Percentiles rank a stretch among this genome's conserved stretches.
These are phyloP conservation scores for Liquidambar formosana DNA, from an alignment of 164 flowering plant genomes.

Conservation along the genomic window DNA sequence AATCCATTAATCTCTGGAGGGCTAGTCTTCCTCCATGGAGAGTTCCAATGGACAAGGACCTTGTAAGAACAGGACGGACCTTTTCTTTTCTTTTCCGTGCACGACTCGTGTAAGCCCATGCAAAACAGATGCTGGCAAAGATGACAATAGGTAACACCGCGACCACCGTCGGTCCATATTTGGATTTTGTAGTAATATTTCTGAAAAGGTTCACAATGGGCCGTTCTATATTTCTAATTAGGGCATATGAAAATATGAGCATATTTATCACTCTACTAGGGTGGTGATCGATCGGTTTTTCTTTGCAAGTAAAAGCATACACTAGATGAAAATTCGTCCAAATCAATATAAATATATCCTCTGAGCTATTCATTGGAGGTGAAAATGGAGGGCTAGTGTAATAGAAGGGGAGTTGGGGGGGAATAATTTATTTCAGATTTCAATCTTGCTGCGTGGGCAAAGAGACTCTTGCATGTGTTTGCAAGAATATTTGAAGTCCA, in stretches of 20 bases:
- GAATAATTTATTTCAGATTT: not conserved
- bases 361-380: not conserved
- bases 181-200: not conserved
- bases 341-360: not conserved
- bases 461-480: not conserved
- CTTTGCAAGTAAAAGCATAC: not conserved
- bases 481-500: no score
- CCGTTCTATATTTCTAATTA: no score
- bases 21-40: slow-evolving; percentile 38
- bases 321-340: not conserved
- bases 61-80: not conserved
- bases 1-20: slow-evolving; percentile 30
- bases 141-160: slow-evolving; percentile 16
- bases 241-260: no score
- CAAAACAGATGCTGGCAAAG: slow-evolving; percentile 9
- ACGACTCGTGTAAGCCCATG: slow-evolving; percentile 2
- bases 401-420: not conserved
- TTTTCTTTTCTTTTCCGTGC: not conserved
- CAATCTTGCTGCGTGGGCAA: slow-evolving; percentile 5
- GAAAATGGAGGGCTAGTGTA: not conserved
- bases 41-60: slow-evolving; percentile 26
- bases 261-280: no score
- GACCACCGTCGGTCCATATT: slow-evolving; percentile 3
- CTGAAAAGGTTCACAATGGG: no score
- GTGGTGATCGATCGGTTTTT: not conserved